phyloP scores from a whole-genome alignment of 2,329 filamentous ascomycete species.

The Penicillium sp. region DNA sequence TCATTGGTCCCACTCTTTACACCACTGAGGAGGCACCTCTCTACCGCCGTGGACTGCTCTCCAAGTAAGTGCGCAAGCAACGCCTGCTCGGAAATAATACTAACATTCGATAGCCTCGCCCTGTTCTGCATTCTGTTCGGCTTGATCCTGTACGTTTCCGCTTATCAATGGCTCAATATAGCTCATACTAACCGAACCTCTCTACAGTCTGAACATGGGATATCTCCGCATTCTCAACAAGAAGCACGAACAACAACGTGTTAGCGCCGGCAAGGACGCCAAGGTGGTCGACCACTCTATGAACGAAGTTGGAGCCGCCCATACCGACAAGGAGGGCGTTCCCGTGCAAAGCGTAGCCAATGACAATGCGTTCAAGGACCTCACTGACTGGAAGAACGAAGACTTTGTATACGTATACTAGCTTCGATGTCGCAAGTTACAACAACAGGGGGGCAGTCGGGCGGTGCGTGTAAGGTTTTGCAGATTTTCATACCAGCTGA shows the following conservation, averaged over 20 bases:
- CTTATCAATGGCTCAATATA: background rate
- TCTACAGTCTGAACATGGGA: slow-evolving; percentile 43
- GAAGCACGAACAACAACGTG: slow-evolving; percentile 60
- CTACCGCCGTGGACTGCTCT: slow-evolving; percentile 63
- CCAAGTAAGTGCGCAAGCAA: slow-evolving; percentile 51
- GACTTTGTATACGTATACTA: slow-evolving; percentile 67
- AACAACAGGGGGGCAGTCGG: background rate
- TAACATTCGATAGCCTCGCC: slow-evolving; percentile 49
- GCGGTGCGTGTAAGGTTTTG: background rate
- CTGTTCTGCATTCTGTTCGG: slow-evolving; percentile 67
- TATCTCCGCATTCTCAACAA: slow-evolving; percentile 63
- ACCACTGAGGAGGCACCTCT: slow-evolving; percentile 64
- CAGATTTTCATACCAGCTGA: background rate
- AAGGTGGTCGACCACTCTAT: slow-evolving; percentile 66
- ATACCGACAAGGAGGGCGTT: slow-evolving; percentile 38
- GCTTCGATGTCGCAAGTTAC: background rate
- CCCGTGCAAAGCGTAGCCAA: slow-evolving; percentile 41
- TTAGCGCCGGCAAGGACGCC: slow-evolving; percentile 65
- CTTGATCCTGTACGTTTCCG: slow-evolving; percentile 51
- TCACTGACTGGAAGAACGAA: slow-evolving; percentile 67
- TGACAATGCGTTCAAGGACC: slow-evolving; percentile 63
- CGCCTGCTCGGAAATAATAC: slow-evolving; percentile 9
- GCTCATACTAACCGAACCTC: background rate
- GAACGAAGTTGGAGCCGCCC: slow-evolving; percentile 46
- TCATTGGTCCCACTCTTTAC: slow-evolving; percentile 70